Base-by-base conservation (phyloP, 345 rosid species). In the Lenwebbia sp. region DNA sequence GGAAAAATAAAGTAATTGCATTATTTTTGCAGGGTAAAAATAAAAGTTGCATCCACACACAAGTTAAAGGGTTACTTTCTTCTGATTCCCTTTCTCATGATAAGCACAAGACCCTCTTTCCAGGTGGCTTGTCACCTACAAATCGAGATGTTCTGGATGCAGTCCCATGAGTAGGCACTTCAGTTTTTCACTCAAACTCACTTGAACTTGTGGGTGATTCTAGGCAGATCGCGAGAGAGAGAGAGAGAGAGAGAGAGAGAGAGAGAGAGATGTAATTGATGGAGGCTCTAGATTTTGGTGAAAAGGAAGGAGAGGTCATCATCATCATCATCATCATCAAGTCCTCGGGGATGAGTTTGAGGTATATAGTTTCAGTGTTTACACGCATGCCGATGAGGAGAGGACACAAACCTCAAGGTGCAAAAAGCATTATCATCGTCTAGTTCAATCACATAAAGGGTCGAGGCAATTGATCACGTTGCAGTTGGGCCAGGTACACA, bases 361-460 rank as follows among this genome's bases (percentile, higher is more conserved):
- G 81, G 81, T 70, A 70, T 70, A 70, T 70, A 70, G 81, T 62
- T 86, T 55, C 57, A 49, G 57, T 65, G 81, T 84, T 84, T 83
- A 57, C 90, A 86, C 88, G 78, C 81, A 84, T 88, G 90, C 86
- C 90, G 87, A 89, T 83, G 88, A 62, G 37, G 53, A 23, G 51
- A 55, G 37, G 86, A 84, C 93, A 87, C 94, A 89, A 87, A 92
- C 91, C 90, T 90, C 94, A 90, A 92, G 90, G 70, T 44, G 88
- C 85, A 88, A 90, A 89, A 89, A 90, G 88, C 89, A 90, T 89
- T 78, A 89, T 90, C 88, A 44, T 86, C 89, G 86, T 70, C 83
- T 85, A 37, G 92, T 92, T 94, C 94, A 93, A 93, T 94, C 96
- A 91, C 88, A 88, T 87, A 88, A 92, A 92, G 90, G 90, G 88